Conservation (phyloP, 2,329 filamentous ascomycete genomes). For the Spiromastix sp. region DNA sequence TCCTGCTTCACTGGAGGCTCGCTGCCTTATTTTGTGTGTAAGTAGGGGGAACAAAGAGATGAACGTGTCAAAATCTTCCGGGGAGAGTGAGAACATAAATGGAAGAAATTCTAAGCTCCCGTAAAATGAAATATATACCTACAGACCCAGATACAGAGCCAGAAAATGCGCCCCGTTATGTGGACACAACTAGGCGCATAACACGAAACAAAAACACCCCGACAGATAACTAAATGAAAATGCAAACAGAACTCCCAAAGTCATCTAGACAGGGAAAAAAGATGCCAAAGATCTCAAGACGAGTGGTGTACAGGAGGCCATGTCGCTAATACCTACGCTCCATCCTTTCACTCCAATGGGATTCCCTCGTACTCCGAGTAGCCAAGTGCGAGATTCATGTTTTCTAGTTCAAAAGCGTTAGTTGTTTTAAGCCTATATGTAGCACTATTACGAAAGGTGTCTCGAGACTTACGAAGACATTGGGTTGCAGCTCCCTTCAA, state of each 20-base stretch:
- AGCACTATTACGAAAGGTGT: slow-evolving; percentile 1
- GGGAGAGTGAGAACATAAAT: background rate
- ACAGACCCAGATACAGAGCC: too few species aligned
- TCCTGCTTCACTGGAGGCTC: background rate
- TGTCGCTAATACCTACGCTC: background rate
- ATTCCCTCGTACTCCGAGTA: slow-evolving; percentile 86
- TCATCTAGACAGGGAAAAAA: background rate
- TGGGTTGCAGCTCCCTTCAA: slow-evolving; percentile 89
- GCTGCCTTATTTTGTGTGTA: background rate
- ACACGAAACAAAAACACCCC: background rate
- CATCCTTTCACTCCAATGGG: slow-evolving; percentile 42
- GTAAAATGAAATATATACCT: too few species aligned
- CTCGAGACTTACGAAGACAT: slow-evolving; percentile 63
- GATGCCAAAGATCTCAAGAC: background rate
- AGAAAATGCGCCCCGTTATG: too few species aligned
- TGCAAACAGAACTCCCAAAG: slow-evolving; percentile 1
- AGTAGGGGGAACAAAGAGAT: too few species aligned
- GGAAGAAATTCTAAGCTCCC: too few species aligned
- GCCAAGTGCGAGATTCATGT: slow-evolving; percentile 87
- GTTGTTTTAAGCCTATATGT: slow-evolving; percentile 7
- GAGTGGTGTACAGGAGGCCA: too few species aligned
- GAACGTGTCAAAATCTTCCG: background rate
- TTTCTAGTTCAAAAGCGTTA: slow-evolving; percentile 45
- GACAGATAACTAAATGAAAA: too few species aligned
- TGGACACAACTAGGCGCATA: background rate